Base-by-base conservation (phyloP, 2,329 filamentous ascomycete species). In the Eurotiales sp. region DNA sequence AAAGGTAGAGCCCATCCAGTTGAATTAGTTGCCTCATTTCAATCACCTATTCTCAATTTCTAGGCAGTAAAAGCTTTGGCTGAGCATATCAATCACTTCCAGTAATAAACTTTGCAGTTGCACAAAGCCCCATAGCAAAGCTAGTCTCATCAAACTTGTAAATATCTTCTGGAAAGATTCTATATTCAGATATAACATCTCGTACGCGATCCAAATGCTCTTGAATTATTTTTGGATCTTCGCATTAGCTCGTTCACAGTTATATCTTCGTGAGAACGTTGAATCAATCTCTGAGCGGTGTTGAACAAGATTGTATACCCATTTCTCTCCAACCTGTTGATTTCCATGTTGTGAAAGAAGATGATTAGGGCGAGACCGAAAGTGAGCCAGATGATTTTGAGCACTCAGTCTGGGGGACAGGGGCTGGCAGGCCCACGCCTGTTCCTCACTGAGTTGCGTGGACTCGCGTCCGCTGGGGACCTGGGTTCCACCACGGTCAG, bases 1-100 rank as follows among this genome's bases (percentile, higher is more conserved):
- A 34, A 46, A 34, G 55, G 48, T 22, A 57, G 36, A n/a, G n/a
- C n/a, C n/a, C n/a, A n/a, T n/a, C n/a, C n/a, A n/a, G n/a, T n/a
- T n/a, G n/a, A n/a, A n/a, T 46, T 52, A 29, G 53, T 34, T 30
- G 29, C 23, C 34, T 53, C 27, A 57, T 57, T 25, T 41, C 44
- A 46, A 30, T 53, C 5, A 55, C 44, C 34, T 46, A 57, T 55
- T 57, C 55, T 37, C 29, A 21, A 57, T 56, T 56, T 15, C 51
- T 41, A 39, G 54, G 51, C 41, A 56, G 43, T 44, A 50, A 14
- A 29, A 45, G 25, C 3, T 44, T 29, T 50, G 15, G 39, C 25
- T 29, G 4, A 23, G 7, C 15, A 43, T 34, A 34, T 40, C 12
- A n/a, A 36, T 50, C n/a, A 19, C 17, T 44, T 44, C 39, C n/a